These are phyloP conservation scores for Pseudocercospora fuligena DNA, from an alignment of 2,329 filamentous ascomycete genomes.

Conservation along the genomic window DNA sequence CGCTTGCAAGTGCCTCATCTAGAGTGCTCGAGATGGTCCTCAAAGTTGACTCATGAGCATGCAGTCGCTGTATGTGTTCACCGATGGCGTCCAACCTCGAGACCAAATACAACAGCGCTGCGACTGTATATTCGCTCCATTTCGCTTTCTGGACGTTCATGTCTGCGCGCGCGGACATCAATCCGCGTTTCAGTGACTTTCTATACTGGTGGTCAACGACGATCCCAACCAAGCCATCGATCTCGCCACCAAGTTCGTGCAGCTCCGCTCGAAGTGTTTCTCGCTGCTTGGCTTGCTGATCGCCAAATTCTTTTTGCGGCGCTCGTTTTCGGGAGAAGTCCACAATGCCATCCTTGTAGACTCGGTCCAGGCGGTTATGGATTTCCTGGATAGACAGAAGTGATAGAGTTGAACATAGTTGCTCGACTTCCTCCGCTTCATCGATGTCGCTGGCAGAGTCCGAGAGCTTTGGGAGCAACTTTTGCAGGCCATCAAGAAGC, in stretches of 20 bases:
- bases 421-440: slow-evolving; percentile 57
- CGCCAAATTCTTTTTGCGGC: slow-evolving; percentile 31
- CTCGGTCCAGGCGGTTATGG: slow-evolving; percentile 53
- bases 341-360: slow-evolving; percentile 48
- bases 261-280: slow-evolving; percentile 66
- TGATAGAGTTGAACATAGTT: slow-evolving; percentile 56
- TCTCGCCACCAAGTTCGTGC: slow-evolving; percentile 71
- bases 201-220: slow-evolving; percentile 70
- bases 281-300: slow-evolving; percentile 30
- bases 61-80: slow-evolving; percentile 35
- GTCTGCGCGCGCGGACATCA: slow-evolving; percentile 44
- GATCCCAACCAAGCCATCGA: slow-evolving; percentile 72
- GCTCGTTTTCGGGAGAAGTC: slow-evolving; percentile 13
- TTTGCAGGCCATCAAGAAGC: slow-evolving; percentile 67
- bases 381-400: slow-evolving; percentile 48
- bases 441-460: slow-evolving; percentile 51
- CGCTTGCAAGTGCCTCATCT: slow-evolving; percentile 23
- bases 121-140: slow-evolving; percentile 51
- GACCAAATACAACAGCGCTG: slow-evolving; percentile 50
- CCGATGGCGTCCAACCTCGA: slow-evolving; percentile 37
- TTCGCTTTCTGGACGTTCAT: slow-evolving; percentile 42
- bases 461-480: slow-evolving; percentile 66
- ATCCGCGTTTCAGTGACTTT: slow-evolving; percentile 59
- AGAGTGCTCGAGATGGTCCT: slow-evolving; percentile 32
- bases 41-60: slow-evolving; percentile 34